Evolutionary conservation across 805 yeast species (phyloP).

Genomic region (Dipodascus albidus): DNA sequence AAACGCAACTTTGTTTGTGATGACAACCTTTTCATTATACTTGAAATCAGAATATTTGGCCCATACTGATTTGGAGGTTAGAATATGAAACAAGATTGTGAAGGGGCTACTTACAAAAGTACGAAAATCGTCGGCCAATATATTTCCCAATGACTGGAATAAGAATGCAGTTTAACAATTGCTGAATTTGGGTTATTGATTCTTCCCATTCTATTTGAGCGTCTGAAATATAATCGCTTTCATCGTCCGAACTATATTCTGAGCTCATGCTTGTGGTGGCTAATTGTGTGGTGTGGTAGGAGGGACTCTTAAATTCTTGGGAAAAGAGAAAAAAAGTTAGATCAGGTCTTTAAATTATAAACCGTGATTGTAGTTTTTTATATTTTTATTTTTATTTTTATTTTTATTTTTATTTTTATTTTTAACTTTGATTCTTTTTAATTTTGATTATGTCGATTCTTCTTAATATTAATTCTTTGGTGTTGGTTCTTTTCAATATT

Average conservation of each 20-base stretch:
- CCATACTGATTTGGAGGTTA: slow-evolving; percentile 8
- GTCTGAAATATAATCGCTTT: slow-evolving; percentile 20
- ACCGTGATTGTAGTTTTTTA: too few species aligned
- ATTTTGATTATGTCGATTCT: too few species aligned
- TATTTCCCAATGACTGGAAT: slow-evolving; percentile 59
- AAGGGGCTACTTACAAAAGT: slow-evolving; percentile 17
- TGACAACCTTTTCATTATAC: not conserved
- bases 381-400: too few species aligned
- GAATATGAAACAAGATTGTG: not conserved
- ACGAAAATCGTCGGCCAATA: slow-evolving; percentile 49
- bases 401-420: too few species aligned
- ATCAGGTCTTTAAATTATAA: too few species aligned
- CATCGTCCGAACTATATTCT: slow-evolving; percentile 7
- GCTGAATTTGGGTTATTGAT: slow-evolving; percentile 44
- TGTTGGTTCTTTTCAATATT: too few species aligned
- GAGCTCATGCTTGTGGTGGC: slow-evolving; percentile 9
- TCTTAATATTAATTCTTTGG: too few species aligned
- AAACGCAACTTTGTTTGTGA: slow-evolving; percentile 7
- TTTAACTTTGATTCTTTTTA: too few species aligned
- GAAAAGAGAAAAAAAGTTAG: too few species aligned
- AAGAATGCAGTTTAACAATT: slow-evolving; percentile 41
- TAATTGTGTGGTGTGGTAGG: not conserved
- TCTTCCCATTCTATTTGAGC: slow-evolving; percentile 73
- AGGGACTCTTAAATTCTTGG: not conserved
- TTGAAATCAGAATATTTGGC: slow-evolving; percentile 5